These are phyloP conservation scores for Athelia sp. DNA, from an alignment of 1,284 basidiomycete genomes.

Conservation along the genomic window DNA sequence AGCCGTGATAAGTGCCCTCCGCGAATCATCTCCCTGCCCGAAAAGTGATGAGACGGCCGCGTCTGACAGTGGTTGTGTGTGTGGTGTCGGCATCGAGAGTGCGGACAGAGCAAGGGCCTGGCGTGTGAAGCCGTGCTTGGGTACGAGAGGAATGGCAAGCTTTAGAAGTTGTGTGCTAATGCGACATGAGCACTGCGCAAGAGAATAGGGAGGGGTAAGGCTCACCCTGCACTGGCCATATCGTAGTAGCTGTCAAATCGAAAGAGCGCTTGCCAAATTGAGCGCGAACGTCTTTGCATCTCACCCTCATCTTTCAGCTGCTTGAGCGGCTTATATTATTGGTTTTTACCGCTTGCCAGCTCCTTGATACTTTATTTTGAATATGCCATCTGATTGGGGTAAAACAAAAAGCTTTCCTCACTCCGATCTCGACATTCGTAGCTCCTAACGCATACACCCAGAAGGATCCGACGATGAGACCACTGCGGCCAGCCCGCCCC, in stretches of 20 bases:
- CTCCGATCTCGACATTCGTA: constrained; percentile 6
- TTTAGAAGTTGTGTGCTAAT: constrained; percentile 40
- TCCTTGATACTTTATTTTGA: neutral
- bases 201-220: neutral
- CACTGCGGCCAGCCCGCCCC: constrained; percentile 32
- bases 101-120: constrained; percentile 63
- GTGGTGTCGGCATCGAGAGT: constrained; percentile 44
- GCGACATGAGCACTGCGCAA: neutral
- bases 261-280: constrained; percentile 35
- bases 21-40: constrained; percentile 61
- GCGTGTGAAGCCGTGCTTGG: constrained; percentile 66
- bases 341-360: neutral
- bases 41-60: constrained; percentile 68
- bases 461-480: constrained; percentile 29
- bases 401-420: neutral
- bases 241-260: constrained; percentile 21
- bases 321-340: no score
- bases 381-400: constrained; percentile 35
- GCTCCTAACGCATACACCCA: constrained; percentile 14
- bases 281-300: constrained; percentile 15
- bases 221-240: no score
- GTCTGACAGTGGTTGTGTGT: constrained; percentile 59
- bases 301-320: no score
- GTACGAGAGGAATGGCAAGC: constrained; percentile 57
- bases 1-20: constrained; percentile 56